Conservation (phyloP, 495 filamentous ascomycete species). For the Letharia columbiana region DNA sequence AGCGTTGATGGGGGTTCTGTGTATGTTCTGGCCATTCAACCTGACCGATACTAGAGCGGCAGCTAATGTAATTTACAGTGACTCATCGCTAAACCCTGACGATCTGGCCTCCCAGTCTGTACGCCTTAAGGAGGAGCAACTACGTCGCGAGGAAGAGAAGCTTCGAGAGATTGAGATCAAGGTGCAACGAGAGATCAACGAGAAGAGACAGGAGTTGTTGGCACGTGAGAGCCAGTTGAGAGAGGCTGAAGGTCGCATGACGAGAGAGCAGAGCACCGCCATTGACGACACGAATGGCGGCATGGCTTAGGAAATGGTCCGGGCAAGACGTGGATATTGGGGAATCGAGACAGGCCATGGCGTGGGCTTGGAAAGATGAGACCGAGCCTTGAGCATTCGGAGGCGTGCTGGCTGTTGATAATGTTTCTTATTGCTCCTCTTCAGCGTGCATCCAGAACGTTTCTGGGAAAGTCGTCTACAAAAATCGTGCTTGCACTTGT, state of each 20-base stretch:
- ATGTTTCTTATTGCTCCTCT: slow-evolving; percentile 14
- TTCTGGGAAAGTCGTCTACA: background rate
- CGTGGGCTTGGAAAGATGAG: background rate
- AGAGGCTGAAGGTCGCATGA: slow-evolving; percentile 83
- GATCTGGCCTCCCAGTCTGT: slow-evolving; percentile 94
- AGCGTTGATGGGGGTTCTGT: slow-evolving; percentile 85
- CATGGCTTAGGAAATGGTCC: slow-evolving; percentile 14
- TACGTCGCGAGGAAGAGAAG: slow-evolving; percentile 98
- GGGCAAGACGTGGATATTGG: too few relatives aligned
- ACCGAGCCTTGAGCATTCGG: background rate
- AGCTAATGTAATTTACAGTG: slow-evolving; percentile 35
- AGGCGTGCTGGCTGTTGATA: slow-evolving; percentile 5
- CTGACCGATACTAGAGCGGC: background rate
- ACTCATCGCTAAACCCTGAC: slow-evolving; percentile 92
- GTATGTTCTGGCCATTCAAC: slow-evolving; percentile 48
- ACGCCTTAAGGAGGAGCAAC: slow-evolving; percentile 97
- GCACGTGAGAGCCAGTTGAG: slow-evolving; percentile 96
- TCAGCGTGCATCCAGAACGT: slow-evolving; percentile 7
- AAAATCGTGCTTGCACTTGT: slow-evolving; percentile 2
- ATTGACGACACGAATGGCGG: slow-evolving; percentile 42
- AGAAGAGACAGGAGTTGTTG: slow-evolving; percentile 97
- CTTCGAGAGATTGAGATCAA: slow-evolving; percentile 97
- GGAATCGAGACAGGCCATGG: background rate
- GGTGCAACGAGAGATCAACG: slow-evolving; percentile 98
- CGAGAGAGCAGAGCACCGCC: slow-evolving; percentile 52